Evolutionary conservation across 148 eudicot species (phyloP).

Genomic region (Selenicereus undatus): DNA sequence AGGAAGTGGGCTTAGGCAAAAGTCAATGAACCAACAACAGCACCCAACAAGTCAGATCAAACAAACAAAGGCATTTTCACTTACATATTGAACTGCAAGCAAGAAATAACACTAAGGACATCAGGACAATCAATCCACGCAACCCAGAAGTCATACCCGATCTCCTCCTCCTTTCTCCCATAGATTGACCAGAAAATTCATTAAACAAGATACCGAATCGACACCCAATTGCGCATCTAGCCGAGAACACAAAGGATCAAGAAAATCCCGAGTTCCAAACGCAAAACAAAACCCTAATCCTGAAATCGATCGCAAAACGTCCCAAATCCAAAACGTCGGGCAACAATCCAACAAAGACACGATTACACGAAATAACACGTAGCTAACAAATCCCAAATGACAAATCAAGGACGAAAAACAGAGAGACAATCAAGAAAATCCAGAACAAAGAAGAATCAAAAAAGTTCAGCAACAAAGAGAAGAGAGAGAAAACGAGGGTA

Average conservation of each 20-base stretch:
- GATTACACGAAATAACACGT: not conserved
- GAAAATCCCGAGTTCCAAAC: not conserved
- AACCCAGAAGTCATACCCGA: not conserved
- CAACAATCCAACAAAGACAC: not conserved
- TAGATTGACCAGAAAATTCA: not conserved
- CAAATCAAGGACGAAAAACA: not conserved
- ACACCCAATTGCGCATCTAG: not conserved
- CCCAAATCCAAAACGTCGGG: not conserved
- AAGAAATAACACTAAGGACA: not conserved
- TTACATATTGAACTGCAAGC: not conserved
- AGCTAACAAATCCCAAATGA: not conserved
- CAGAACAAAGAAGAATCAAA: not conserved
- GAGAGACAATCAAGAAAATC: not conserved
- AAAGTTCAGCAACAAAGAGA: not conserved
- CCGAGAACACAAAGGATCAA: not conserved
- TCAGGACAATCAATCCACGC: not conserved
- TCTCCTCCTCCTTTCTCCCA: too few species aligned
- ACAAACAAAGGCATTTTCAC: not conserved
- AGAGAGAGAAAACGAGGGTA: conserved; percentile 5
- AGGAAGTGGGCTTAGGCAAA: not conserved
- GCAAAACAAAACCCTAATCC: conserved; percentile 11
- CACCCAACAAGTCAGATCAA: not conserved
- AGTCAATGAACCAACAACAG: not conserved
- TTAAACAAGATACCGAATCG: not conserved
- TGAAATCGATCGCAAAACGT: not conserved